Conservation (phyloP, 2,329 filamentous ascomycete species). For the Zopfia rhizophila region DNA sequence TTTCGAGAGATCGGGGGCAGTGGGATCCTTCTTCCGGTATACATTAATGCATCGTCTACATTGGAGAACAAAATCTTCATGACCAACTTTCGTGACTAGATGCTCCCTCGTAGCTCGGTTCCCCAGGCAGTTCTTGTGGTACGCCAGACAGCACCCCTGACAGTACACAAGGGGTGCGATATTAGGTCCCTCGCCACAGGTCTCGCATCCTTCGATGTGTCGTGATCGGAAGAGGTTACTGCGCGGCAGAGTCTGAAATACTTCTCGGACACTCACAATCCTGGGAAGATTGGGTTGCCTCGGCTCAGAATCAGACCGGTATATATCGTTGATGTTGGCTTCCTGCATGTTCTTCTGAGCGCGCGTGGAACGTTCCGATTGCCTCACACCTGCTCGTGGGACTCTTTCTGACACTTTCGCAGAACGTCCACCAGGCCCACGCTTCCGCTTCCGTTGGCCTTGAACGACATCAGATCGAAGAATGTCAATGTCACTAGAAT, state of each 20-base stretch:
- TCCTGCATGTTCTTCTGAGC: conserved; percentile 63
- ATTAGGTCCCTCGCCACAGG: conserved; percentile 70
- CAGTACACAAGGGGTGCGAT: conserved; percentile 83
- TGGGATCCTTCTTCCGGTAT: conserved; percentile 73
- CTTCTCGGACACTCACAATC: conserved; percentile 72
- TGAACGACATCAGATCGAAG: conserved; percentile 55
- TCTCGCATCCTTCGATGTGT: conserved; percentile 78
- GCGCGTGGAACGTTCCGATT: conserved; percentile 59
- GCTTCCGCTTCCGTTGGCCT: conserved; percentile 51
- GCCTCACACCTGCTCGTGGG: conserved; percentile 46
- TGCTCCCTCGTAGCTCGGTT: conserved; percentile 80
- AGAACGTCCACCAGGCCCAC: conserved; percentile 22
- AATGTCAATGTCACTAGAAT: conserved; percentile 41
- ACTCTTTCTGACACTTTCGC: conserved; percentile 28
- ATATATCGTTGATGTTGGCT: conserved; percentile 68
- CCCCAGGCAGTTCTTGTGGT: conserved; percentile 86
- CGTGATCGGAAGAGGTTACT: conserved; percentile 74
- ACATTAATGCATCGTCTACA: conserved; percentile 84
- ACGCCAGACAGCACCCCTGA: conserved; percentile 87
- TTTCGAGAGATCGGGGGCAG: conserved; percentile 74
- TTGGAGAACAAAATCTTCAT: conserved; percentile 84
- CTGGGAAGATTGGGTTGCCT: conserved; percentile 59
- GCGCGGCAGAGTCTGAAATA: conserved; percentile 71
- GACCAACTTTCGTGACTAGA: conserved; percentile 83
- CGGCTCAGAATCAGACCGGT: conserved; percentile 55